phyloP scores from a whole-genome alignment of 495 filamentous ascomycete species.

The Collariella sp. region DNA sequence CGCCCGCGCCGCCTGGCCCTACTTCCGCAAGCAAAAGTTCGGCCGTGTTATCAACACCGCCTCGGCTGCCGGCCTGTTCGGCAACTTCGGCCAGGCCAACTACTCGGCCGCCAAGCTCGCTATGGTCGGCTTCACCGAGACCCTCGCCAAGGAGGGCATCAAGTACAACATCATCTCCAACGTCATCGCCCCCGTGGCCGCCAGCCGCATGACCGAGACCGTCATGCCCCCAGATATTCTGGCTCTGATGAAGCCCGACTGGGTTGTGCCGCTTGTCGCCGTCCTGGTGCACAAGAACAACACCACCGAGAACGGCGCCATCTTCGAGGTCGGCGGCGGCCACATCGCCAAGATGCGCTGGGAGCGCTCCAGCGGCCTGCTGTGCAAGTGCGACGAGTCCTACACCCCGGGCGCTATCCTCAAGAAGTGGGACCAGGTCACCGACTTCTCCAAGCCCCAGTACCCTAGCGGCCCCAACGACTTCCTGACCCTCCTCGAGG shows the following conservation, averaged over 20 bases:
- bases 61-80: conserved; percentile 91
- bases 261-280: conserved; percentile 92
- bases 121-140: conserved; percentile 97
- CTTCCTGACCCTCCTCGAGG: conserved; percentile 80
- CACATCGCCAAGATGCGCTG: conserved; percentile 89
- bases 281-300: conserved; percentile 84
- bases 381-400: conserved; percentile 80
- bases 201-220: conserved; percentile 93
- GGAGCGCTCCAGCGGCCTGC: conserved; percentile 86
- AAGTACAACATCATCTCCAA: conserved; percentile 99
- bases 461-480: conserved; percentile 83
- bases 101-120: conserved; percentile 96
- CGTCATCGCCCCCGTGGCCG: conserved; percentile 93
- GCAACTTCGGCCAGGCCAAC: conserved; percentile 92
- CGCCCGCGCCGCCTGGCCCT: conserved; percentile 89
- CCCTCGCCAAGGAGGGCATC: conserved; percentile 89
- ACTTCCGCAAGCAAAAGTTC: conserved; percentile 98
- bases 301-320: conserved; percentile 71
- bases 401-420: conserved; percentile 84
- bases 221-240: conserved; percentile 95
- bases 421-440: conserved; percentile 79
- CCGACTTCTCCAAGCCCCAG: conserved; percentile 76
- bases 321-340: conserved; percentile 92
- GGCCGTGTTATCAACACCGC: conserved; percentile 93
- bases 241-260: conserved; percentile 83